Evolutionary conservation across 2,329 filamentous ascomycete genomes (phyloP).

Genomic region (Sporothrix inflata): DNA sequence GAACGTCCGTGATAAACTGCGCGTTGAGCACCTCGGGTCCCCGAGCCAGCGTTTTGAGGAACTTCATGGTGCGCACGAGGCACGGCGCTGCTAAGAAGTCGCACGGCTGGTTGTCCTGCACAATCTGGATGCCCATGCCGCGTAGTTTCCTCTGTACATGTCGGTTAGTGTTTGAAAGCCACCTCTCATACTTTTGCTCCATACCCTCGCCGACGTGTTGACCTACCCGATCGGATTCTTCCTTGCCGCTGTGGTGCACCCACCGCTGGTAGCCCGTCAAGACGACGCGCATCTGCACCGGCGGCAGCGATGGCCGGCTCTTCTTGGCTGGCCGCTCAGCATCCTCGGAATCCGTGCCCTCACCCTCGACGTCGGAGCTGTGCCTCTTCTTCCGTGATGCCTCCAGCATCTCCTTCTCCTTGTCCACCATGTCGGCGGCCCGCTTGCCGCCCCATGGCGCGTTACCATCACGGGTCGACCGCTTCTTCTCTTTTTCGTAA

Average conservation of each 20-base stretch:
- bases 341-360: conserved; percentile 49
- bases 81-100: conserved; percentile 86
- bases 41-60: conserved; percentile 82
- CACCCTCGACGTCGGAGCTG: conserved; percentile 33
- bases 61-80: conserved; percentile 90
- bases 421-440: conserved; percentile 62
- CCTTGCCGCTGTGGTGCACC: conserved; percentile 71
- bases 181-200: no score
- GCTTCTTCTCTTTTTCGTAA: conserved; percentile 93
- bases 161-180: not conserved
- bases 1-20: conserved; percentile 75
- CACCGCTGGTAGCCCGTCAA: conserved; percentile 85
- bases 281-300: conserved; percentile 74
- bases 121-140: conserved; percentile 78
- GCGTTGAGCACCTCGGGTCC: conserved; percentile 78
- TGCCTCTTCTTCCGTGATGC: conserved; percentile 53
- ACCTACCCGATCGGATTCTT: conserved; percentile 69
- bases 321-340: conserved; percentile 62
- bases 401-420: conserved; percentile 56
- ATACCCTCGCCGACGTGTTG: not conserved
- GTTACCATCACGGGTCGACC: conserved; percentile 54
- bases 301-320: conserved; percentile 63
- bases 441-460: conserved; percentile 65
- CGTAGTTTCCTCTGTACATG: conserved; percentile 68
- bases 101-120: conserved; percentile 73